Evolutionary conservation across 163 green algal genomes (phyloP).

Genomic region (Scenedesmus sp.): DNA sequence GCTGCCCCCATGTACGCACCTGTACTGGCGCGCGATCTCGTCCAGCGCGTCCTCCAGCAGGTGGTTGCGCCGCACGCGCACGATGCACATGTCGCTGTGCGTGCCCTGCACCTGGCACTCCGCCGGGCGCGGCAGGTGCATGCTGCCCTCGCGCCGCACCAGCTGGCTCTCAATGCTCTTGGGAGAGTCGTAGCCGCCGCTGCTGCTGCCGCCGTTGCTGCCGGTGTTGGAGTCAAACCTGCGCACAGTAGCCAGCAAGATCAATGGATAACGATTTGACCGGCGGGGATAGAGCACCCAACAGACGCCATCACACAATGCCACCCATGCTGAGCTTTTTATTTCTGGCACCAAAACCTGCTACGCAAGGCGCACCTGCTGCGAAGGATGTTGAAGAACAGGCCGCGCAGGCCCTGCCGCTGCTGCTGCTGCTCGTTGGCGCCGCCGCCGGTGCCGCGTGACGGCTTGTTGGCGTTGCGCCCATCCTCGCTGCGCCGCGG

Average conservation of each 20-base stretch:
- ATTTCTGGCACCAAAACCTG: no score
- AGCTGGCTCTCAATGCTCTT: slow-evolving; percentile 52
- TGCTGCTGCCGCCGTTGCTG: slow-evolving; percentile 38
- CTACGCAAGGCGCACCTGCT: slow-evolving; percentile 8
- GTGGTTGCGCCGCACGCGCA: slow-evolving; percentile 89
- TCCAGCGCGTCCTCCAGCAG: slow-evolving; percentile 92
- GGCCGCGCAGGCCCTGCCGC: slow-evolving; percentile 46
- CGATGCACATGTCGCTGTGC: slow-evolving; percentile 91
- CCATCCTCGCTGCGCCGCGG: slow-evolving; percentile 35
- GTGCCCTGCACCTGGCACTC: slow-evolving; percentile 77
- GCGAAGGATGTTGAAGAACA: slow-evolving; percentile 64
- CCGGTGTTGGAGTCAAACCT: slow-evolving; percentile 39
- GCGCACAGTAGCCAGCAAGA: background rate
- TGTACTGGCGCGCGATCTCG: slow-evolving; percentile 89
- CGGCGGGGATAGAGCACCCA: no score
- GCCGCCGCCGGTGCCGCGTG: slow-evolving; percentile 24
- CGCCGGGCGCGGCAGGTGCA: slow-evolving; percentile 81
- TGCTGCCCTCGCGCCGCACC: slow-evolving; percentile 57
- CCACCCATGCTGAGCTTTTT: background rate
- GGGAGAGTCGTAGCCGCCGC: slow-evolving; percentile 14
- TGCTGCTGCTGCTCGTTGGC: background rate
- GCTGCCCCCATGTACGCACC: background rate
- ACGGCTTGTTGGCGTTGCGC: background rate
- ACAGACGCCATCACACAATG: background rate
- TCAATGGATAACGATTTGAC: no score